Conservation (phyloP, 768 basidiomycete species). For the Mycena filopes region DNA sequence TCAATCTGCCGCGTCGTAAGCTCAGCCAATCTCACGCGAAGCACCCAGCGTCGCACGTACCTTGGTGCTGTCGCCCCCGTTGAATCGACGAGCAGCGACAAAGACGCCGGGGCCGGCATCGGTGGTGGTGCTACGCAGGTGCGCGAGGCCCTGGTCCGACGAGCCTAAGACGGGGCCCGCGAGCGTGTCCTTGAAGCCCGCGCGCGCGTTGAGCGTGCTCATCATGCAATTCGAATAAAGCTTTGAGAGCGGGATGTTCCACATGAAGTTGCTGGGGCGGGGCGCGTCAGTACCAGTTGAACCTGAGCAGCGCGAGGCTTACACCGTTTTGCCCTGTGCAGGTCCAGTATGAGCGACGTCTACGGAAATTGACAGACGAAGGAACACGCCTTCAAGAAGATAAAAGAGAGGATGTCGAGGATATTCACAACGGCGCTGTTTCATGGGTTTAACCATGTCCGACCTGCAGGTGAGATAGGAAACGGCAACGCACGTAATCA, state of each 20-base stretch:
- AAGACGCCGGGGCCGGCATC: background rate
- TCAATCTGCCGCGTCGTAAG: no score
- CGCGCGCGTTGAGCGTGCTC: conserved; percentile 17
- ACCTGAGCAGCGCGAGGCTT: background rate
- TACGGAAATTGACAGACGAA: background rate
- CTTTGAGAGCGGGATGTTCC: conserved; percentile 21
- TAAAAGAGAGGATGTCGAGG: conserved; percentile 12
- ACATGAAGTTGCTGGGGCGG: conserved; percentile 7
- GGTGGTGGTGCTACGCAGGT: background rate
- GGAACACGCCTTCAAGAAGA: background rate
- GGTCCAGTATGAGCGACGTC: background rate
- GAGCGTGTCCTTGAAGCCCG: background rate
- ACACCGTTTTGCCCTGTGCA: conserved; percentile 13
- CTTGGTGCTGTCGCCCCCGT: no score
- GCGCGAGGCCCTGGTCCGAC: background rate
- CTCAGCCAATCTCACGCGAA: no score
- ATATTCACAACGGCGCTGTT: conserved; percentile 15
- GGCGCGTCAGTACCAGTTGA: background rate
- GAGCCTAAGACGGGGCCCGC: no score
- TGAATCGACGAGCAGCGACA: background rate
- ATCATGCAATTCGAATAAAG: conserved; percentile 17
- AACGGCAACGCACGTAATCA: background rate
- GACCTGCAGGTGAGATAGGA: no score
- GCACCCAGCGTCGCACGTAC: no score
- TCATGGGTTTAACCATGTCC: no score